These are phyloP conservation scores for Talaromyces sp. DNA, from an alignment of 2,329 filamentous ascomycete genomes.

Conservation along the genomic window DNA sequence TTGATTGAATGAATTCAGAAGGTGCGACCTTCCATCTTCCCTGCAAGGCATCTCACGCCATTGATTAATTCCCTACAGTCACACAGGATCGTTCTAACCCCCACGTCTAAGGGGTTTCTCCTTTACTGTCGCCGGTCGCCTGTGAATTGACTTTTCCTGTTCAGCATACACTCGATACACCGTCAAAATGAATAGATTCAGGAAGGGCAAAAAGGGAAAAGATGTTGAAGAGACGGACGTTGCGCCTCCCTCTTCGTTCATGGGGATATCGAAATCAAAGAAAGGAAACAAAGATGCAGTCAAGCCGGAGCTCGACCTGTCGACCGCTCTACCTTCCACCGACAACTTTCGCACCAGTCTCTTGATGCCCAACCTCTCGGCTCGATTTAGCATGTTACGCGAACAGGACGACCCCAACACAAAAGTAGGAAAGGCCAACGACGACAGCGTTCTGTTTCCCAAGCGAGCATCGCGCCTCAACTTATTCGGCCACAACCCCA, in stretches of 20 bases:
- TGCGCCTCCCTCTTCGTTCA: constrained; percentile 29
- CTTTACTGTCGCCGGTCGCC: not conserved
- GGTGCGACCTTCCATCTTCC: not conserved
- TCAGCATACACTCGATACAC: not conserved
- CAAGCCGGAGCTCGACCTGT: constrained; percentile 65
- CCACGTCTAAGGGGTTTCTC: not conserved
- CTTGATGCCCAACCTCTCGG: constrained; percentile 90
- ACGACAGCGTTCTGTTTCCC: constrained; percentile 85
- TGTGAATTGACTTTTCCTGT: not conserved
- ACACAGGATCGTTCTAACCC: not conserved
- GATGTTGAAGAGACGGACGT: constrained; percentile 48
- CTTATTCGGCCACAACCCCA: constrained; percentile 64
- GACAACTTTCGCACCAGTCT: constrained; percentile 95
- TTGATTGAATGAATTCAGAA: constrained; percentile 2
- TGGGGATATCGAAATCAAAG: constrained; percentile 41
- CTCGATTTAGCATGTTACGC: constrained; percentile 92
- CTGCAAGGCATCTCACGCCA: not conserved
- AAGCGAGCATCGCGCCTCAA: constrained; percentile 75
- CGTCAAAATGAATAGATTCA: constrained; percentile 40
- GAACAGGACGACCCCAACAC: constrained; percentile 91
- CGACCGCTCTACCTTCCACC: constrained; percentile 69
- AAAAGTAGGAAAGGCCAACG: constrained; percentile 87
- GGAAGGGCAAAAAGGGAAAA: constrained; percentile 39
- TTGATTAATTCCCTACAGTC: not conserved
- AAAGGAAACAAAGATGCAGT: constrained; percentile 50